Base-by-base conservation (phyloP, 2,329 filamentous ascomycete genomes). In the Colletotrichum liaoningense region DNA sequence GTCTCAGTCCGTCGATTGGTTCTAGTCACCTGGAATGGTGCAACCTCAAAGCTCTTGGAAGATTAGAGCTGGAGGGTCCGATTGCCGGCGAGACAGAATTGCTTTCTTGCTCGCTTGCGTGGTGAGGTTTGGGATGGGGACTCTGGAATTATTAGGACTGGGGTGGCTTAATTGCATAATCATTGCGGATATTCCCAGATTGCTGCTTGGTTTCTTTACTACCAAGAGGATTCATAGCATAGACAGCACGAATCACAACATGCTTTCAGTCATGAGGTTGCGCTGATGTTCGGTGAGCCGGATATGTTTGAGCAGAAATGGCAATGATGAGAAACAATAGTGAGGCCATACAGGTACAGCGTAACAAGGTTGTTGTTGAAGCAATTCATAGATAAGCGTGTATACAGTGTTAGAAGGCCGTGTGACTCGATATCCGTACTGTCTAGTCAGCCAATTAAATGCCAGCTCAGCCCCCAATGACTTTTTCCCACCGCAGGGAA, bases 21-120 rank as follows among this genome's bases (percentile, higher is more conserved):
- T 68, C 35, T 22, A 56, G 58, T 55, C 57, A 59, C 58, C 66
- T 68, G 66, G 58, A 68, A 68, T 19, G 66, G 66, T 33, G 33
- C 46, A 56, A 9, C 63, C 66, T 68, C 66, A 14, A 14, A 46
- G 66, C 66, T 68, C 46, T 68, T 68, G 66, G 33, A 68, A 68
- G 19, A 68, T 55, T 33, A 68, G 66, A 63, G 66, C 66, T 33
- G 6, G 24, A 59, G 63, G 66, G 58, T 56, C 42, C 66, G 58
- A 63, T 63, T 46, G n/a, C 49, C 33, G 58, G 52, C 55, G 24
- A 11, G 33, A 65, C 52, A 46, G 30, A 62, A 19, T 56, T 63
- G 58, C 33, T 56, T 56, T 33, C 49, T 55, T 16, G 19, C 24
- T 42, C 5, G 46, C 55, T 38, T 8, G 16, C 28, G 24, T 12